Evolutionary conservation across 805 yeast species (phyloP), one percentile per base, ranked within the genome.

Genomic region (Isabelozyma pseudorhagii): DNA sequence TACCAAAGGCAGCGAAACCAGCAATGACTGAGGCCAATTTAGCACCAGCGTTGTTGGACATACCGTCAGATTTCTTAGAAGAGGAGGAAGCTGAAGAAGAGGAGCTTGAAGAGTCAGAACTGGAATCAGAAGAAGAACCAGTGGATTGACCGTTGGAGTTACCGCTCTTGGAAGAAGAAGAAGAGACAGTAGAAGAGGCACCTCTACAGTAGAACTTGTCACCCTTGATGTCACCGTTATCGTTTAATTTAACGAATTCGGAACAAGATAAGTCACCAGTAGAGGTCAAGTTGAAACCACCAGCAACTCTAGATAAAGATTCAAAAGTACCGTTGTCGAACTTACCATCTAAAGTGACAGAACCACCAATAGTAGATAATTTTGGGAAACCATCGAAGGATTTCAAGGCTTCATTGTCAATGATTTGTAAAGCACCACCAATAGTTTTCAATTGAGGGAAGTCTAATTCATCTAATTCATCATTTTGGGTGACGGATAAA

Each of bases 361-460:
- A 94, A 81, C 99, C 98, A 67, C 87, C 89, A 62, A 93, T 82
- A 52, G 87, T 71, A 68, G 78, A 72, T 64, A 94, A 79, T 57
- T 78, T 66, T 60, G 84, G 84, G 83, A 94, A 89, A 67, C 90
- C 93, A 51, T 77, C 77, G 66, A 93, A 77, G 50, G 78, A 61
- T 45, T 67, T 70, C 68, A 93, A 83, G 48, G 79, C 71, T 57
- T 89, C 75, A 87, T 94, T 94, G 84, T 91, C 89, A 56, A 88
- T 83, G 66, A 94, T 77, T 62, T 81, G 85, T 71, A 94, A 88
- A 72, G 97, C 99, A 82, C 99, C 98, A 69, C 93, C 96, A 63
- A 94, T 77, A 45, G 80, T 56, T 54, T 84, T 77, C 72, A 94
- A 82, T 67, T 79, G 69, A 46, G 87, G 76, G 79, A 90, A 86